Base-by-base conservation (phyloP, 2,329 filamentous ascomycete species). In the Xylariaceae sp. region DNA sequence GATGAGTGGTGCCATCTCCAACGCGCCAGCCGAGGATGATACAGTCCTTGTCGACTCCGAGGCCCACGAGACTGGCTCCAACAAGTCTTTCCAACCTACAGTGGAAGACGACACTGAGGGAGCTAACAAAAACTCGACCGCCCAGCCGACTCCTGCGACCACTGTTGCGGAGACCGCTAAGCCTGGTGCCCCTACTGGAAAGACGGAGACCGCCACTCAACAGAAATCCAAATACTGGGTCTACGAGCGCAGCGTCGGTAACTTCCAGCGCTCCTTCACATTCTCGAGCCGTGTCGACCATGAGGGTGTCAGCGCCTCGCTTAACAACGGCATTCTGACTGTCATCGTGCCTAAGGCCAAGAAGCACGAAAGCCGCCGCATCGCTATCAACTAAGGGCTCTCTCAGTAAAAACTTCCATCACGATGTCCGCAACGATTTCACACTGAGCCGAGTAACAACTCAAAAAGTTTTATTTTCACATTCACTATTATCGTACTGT, bases 251-350 rank as follows among this genome's bases (percentile, higher is more conserved):
- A 81, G 78, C 55, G 74, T 86, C 53, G 87, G 87, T 68, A 80
- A 85, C 61, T 91, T 90, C 74, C 78, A 81, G 42, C 82, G 87
- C 59, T 82, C 78, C 54, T 90, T 90, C 75, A 82, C 76, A 69
- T 90, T 91, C 76, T 84, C 86, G 0, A 72, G 73, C 46, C 81
- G 80, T 23, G 79, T 91, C 56, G 83, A 88, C 65, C 80, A 83
- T 64, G 82, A 85, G 13, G 72, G 65, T 3, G 86, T 91, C 50
- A 76, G 72, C 37, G 87, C 87, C 43, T 77, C 68, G 48, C 81
- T 90, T 63, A 81, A 83, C 71, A 81, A 89, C 56, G 87, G 87
- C 23, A 77, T 89, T 58, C 75, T 91, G 60, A 82, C 70, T 61
- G 77, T 91, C 54, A 66, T 76, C 21, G 81, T 90, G 15, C 87